A percentile compares a stretch with the other conserved stretches of the same genome.
These are phyloP conservation scores for Candida morakotiae DNA, from an alignment of 805 yeast species.

Conservation along the genomic window DNA sequence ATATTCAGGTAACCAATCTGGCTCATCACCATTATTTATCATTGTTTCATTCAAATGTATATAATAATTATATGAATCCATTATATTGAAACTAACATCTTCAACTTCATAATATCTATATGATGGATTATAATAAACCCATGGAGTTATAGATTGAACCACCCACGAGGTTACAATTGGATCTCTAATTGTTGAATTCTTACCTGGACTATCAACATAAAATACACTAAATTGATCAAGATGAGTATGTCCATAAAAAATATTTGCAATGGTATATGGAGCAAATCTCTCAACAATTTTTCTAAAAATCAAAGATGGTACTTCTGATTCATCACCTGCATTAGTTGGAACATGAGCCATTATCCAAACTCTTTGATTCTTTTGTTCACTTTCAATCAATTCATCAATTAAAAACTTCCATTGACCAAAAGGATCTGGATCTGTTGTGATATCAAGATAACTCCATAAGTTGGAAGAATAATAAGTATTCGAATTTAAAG, in stretches of 20 bases:
- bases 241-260: slow-evolving; percentile 72
- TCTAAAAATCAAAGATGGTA: slow-evolving; percentile 51
- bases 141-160: slow-evolving; percentile 62
- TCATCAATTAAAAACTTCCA: slow-evolving; percentile 58
- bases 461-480: slow-evolving; percentile 52
- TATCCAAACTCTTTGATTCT: slow-evolving; percentile 66
- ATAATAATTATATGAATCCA: slow-evolving; percentile 56
- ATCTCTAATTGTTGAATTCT: slow-evolving; percentile 22
- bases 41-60: slow-evolving; percentile 57
- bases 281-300: slow-evolving; percentile 62
- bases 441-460: slow-evolving; percentile 48
- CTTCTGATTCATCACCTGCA: slow-evolving; percentile 55
- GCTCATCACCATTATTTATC: slow-evolving; percentile 48
- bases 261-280: slow-evolving; percentile 62
- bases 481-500: slow-evolving; percentile 64
- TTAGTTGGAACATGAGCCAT: slow-evolving; percentile 62
- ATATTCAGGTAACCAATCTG: slow-evolving; percentile 59
- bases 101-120: slow-evolving; percentile 73
- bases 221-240: slow-evolving; percentile 60
- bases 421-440: slow-evolving; percentile 60
- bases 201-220: slow-evolving; percentile 42
- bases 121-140: slow-evolving; percentile 55
- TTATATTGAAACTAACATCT: slow-evolving; percentile 51
- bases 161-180: slow-evolving; percentile 58
- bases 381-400: slow-evolving; percentile 51